Conservation (phyloP, 2,329 filamentous ascomycete genomes). For the Penicillium sp. region DNA sequence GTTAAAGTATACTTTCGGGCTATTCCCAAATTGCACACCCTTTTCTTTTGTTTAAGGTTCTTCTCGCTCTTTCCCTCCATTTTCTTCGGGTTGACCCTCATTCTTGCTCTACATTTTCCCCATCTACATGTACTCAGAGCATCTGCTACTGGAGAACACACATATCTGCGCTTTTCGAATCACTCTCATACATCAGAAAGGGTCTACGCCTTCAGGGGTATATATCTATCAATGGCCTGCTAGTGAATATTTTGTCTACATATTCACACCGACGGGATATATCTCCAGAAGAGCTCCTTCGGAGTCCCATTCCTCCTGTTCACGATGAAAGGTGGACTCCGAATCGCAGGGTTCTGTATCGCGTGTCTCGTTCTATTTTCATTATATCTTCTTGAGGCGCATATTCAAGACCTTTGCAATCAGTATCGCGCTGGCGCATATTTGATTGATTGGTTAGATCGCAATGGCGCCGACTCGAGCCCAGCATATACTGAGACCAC, state of each 20-base stretch:
- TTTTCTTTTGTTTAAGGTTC: background rate
- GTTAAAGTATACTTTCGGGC: background rate
- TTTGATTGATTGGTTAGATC: conserved; percentile 32
- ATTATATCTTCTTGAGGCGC: conserved; percentile 33
- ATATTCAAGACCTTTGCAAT: conserved; percentile 35
- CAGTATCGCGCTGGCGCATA: conserved; percentile 41
- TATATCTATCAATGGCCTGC: conserved; percentile 13
- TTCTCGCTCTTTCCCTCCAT: background rate
- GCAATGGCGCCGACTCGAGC: conserved; percentile 10
- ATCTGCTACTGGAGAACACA: background rate
- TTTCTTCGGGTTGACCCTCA: background rate
- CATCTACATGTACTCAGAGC: no score
- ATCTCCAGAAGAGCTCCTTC: conserved; percentile 1
- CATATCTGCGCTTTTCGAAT: background rate
- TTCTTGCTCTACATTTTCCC: background rate
- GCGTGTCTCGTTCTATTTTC: conserved; percentile 27
- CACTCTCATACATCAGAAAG: background rate
- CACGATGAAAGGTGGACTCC: conserved; percentile 35
- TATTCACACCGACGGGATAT: conserved; percentile 5
- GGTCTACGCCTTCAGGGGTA: no score
- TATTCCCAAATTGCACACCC: background rate
- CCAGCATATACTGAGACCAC: conserved; percentile 7
- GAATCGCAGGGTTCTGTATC: conserved; percentile 27
- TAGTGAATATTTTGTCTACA: conserved; percentile 2
- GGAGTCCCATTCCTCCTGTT: background rate